These are phyloP conservation scores for Aureobasidium lini DNA, from an alignment of 2,329 filamentous ascomycete species.

Conservation along the genomic window DNA sequence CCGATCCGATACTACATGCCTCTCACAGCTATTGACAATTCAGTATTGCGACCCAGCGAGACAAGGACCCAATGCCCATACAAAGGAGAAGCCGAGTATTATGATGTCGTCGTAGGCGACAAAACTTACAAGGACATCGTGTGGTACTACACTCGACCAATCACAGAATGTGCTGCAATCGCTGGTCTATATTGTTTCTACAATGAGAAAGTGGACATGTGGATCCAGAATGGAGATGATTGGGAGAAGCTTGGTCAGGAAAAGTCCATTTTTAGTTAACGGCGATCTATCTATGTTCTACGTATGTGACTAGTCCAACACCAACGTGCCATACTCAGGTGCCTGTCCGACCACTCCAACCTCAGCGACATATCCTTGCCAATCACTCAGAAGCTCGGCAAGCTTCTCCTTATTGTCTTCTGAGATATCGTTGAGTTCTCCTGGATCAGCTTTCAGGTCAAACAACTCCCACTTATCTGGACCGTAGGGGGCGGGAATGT, in stretches of 20 bases:
- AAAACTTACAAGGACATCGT: slow-evolving; percentile 44
- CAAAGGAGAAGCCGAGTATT: slow-evolving; percentile 59
- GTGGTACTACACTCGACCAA: slow-evolving; percentile 57
- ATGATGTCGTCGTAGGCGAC: slow-evolving; percentile 44
- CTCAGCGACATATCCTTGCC: slow-evolving; percentile 25
- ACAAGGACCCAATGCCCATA: slow-evolving; percentile 57
- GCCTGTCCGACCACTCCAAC: slow-evolving; percentile 23
- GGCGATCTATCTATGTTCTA: too few species aligned
- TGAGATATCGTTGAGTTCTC: slow-evolving; percentile 27
- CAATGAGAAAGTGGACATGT: slow-evolving; percentile 61
- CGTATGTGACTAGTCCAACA: slow-evolving; percentile 16
- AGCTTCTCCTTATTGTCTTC: slow-evolving; percentile 22
- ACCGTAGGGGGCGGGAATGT: slow-evolving; percentile 24
- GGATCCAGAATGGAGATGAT: slow-evolving; percentile 42
- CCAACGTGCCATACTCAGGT: slow-evolving; percentile 17
- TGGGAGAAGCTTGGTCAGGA: slow-evolving; percentile 25
- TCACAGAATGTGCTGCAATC: slow-evolving; percentile 48
- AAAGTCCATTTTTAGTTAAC: slow-evolving; percentile 23
- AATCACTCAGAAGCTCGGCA: slow-evolving; percentile 22
- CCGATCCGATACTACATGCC: slow-evolving; percentile 55
- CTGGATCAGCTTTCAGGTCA: slow-evolving; percentile 27
- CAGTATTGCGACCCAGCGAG: slow-evolving; percentile 41
- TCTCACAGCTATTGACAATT: slow-evolving; percentile 37
- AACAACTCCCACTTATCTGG: slow-evolving; percentile 30
- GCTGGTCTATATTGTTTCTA: slow-evolving; percentile 54